A percentile compares a stretch with the other conserved stretches of the same genome.
phyloP scores from a whole-genome alignment of 257 asterid species.

The Prunella vulgaris region DNA sequence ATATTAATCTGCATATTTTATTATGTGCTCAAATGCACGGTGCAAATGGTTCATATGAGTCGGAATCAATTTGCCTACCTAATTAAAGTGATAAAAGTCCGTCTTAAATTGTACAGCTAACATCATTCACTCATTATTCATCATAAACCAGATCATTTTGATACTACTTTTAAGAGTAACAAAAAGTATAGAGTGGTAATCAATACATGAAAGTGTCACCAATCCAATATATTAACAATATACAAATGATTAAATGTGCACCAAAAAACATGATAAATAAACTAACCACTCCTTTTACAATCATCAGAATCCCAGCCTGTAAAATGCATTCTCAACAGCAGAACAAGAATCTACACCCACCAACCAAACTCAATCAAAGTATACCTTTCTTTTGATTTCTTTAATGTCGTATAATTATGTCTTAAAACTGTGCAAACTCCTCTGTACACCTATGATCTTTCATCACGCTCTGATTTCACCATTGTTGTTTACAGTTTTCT shows the following conservation, averaged over 20 bases:
- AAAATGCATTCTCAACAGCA: slow-evolving; percentile 32
- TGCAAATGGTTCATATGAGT: too few species aligned
- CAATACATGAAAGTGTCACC: neutral
- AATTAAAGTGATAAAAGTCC: neutral
- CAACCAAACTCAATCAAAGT: slow-evolving; percentile 42
- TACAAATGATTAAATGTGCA: slow-evolving; percentile 27
- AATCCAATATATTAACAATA: slow-evolving; percentile 22
- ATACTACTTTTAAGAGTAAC: neutral
- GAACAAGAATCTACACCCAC: slow-evolving; percentile 28
- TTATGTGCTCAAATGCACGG: too few species aligned
- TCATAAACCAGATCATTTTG: too few species aligned
- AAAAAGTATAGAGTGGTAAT: neutral
- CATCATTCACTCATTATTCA: neutral
- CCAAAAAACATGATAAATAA: slow-evolving; percentile 24
- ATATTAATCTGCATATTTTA: too few species aligned
- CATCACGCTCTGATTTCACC: slow-evolving; percentile 54
- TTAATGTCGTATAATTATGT: slow-evolving; percentile 30
- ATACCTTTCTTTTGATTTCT: slow-evolving; percentile 29
- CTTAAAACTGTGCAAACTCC: slow-evolving; percentile 22
- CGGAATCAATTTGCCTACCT: too few species aligned
- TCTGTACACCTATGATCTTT: slow-evolving; percentile 42
- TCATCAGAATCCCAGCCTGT: slow-evolving; percentile 29
- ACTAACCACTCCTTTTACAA: slow-evolving; percentile 17
- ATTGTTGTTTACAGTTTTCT: slow-evolving; percentile 32
- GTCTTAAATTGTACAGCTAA: neutral